phyloP scores from a whole-genome alignment of 208 protist species.

The Trypanosoma theileri region DNA sequence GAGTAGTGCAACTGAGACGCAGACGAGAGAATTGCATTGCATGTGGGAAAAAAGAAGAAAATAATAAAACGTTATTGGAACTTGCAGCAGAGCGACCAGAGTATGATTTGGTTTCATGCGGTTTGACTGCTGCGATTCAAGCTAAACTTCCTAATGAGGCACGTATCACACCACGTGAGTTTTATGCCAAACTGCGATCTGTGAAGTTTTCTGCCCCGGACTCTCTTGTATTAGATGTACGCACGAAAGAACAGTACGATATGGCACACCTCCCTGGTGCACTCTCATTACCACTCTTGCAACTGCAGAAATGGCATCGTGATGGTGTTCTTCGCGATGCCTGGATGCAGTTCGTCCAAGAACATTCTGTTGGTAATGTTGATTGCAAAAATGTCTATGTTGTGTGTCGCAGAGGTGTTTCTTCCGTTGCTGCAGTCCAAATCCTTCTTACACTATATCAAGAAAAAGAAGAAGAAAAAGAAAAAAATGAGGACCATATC shows the following conservation, averaged over 20 bases:
- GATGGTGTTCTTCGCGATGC: constrained; percentile 20
- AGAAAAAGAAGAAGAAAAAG: constrained; percentile 7
- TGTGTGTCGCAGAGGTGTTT: constrained; percentile 82
- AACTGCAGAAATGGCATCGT: constrained; percentile 50
- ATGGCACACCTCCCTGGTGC: constrained; percentile 75
- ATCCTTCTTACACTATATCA: constrained; percentile 39
- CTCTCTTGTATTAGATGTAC: constrained; percentile 63
- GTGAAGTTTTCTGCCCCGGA: not conserved
- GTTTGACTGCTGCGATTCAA: constrained; percentile 14
- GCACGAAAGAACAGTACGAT: constrained; percentile 64
- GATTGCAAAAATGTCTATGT: constrained; percentile 36
- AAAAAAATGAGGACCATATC: not conserved
- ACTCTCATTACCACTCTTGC: constrained; percentile 54
- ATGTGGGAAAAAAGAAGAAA: constrained; percentile 42
- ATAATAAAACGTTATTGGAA: constrained; percentile 23
- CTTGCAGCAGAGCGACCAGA: constrained; percentile 39
- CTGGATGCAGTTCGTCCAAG: constrained; percentile 25
- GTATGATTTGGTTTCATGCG: constrained; percentile 40
- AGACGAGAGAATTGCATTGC: constrained; percentile 56
- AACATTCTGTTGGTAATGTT: not conserved
- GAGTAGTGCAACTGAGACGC: constrained; percentile 70
- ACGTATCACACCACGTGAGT: constrained; percentile 13
- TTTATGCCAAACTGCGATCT: not conserved
- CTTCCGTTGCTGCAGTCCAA: constrained; percentile 49
- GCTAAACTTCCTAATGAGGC: constrained; percentile 2